A percentile compares a stretch with the other conserved stretches of the same genome.
Conservation (phyloP, 306 rosid species). For the Datisca glomerata region DNA sequence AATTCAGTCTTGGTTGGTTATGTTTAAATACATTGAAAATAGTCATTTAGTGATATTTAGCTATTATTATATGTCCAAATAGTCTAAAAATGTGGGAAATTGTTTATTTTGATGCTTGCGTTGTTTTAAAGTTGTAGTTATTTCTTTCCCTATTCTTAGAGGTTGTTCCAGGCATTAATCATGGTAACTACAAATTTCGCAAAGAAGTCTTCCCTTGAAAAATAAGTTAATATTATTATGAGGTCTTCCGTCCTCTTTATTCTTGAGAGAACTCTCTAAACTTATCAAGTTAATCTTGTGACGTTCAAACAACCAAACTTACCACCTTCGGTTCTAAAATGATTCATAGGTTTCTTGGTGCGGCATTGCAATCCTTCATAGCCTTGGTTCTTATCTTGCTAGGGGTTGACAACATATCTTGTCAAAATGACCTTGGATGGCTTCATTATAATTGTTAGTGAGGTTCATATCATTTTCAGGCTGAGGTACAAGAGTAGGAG, state of each 20-base stretch:
- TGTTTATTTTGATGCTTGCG: not conserved
- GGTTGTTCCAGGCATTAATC: not conserved
- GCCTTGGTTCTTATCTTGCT: conserved; percentile 3
- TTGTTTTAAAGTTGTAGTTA: not conserved
- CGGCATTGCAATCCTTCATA: not conserved
- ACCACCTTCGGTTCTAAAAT: not conserved
- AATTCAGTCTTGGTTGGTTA: no score
- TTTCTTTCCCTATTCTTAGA: conserved; percentile 1
- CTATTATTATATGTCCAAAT: no score
- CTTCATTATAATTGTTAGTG: not conserved
- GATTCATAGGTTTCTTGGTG: not conserved
- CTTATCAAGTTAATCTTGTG: conserved; percentile 1
- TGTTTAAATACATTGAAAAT: no score
- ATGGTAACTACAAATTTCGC: not conserved
- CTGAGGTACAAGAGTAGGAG: no score
- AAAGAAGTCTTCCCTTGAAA: not conserved
- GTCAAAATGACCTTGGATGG: not conserved
- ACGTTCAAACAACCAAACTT: not conserved
- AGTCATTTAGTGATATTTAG: no score
- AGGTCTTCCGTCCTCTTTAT: conserved; percentile 1
- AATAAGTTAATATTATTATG: not conserved
- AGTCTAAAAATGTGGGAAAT: no score
- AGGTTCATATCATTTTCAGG: not conserved
- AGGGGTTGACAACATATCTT: not conserved
- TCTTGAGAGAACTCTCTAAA: conserved; percentile 5